Base-by-base conservation (phyloP, 176 grass and related monocot species). In the Dactylis glomerata region DNA sequence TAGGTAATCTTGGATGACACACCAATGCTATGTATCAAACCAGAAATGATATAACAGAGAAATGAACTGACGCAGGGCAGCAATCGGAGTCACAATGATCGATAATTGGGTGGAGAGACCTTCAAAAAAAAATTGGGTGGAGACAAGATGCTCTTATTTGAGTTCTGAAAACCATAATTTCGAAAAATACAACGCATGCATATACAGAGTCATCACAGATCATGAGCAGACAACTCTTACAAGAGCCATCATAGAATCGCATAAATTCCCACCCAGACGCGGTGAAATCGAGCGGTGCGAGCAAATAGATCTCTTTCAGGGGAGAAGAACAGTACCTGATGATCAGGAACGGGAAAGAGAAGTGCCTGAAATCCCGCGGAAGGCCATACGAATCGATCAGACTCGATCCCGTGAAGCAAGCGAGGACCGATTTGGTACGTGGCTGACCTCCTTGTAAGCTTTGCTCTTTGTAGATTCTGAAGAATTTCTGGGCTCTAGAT, bases 311-410 rank as follows among this genome's bases (percentile, higher is more conserved):
- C 73, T 63, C 72, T 76, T 13, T 15, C n/a, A 10, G 73, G 73
- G 14, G 23, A 32, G 10, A 66, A 14, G 72, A 54, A 54, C 58
- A 28, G 44, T 85, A 85, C 83, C 83, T 85, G 83, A 77, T 85
- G 83, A 77, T 77, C 83, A 77, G 52, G 83, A 85, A 54, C 83
- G 50, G n/a, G 32, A 3, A 61, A 0, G 77, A 19, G 83, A 85
- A 38, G 71, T 24, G 82, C 30, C 12, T 44, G n/a, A 17, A 77
- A 77, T 54, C 83, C 59, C 82, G 20, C 33, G 26, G 4, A 3
- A 3, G 23, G 4, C 59, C 73, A 42, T 28, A 36, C 0, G 5
- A 52, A n/a, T 41, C 45, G 72, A 76, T 37, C 23, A 26, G 42
- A 19, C 14, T 66, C 41, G 57, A 86, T 62, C 54, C 55, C 33